phyloP scores from a whole-genome alignment of 2,329 filamentous ascomycete genomes.

The Dendrostoma leiphaemia region DNA sequence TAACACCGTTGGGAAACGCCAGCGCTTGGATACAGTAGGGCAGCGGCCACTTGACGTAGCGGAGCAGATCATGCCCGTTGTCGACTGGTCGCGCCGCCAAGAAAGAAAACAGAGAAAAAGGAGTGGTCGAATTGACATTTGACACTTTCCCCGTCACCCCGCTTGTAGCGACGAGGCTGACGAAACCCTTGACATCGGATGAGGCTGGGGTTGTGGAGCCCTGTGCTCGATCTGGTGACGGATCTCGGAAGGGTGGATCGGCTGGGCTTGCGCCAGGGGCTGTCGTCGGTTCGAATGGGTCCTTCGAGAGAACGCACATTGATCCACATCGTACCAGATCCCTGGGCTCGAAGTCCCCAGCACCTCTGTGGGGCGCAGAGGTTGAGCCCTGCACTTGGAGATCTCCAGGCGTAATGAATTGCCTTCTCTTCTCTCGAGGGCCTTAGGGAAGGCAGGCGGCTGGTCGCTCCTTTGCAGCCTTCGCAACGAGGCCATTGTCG shows the following conservation, averaged over 20 bases:
- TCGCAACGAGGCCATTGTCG: neutral
- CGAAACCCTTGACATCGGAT: neutral
- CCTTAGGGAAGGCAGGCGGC: neutral
- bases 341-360: neutral
- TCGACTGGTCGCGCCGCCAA: too few relatives aligned
- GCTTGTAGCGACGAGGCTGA: slow-evolving; percentile 5
- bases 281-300: slow-evolving; percentile 4
- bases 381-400: neutral
- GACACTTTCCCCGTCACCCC: neutral
- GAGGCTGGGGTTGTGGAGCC: slow-evolving; percentile 16
- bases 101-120: too few relatives aligned
- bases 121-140: too few relatives aligned
- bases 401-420: neutral
- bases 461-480: too few relatives aligned
- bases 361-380: neutral
- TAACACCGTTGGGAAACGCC: neutral
- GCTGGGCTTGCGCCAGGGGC: slow-evolving; percentile 10
- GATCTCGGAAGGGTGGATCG: slow-evolving; percentile 13
- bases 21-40: neutral
- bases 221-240: slow-evolving; percentile 3
- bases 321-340: slow-evolving; percentile 15
- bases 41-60: neutral
- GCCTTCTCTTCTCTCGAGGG: neutral
- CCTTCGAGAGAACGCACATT: slow-evolving; percentile 7
- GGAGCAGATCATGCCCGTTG: neutral